Evolutionary conservation across 176 grass and related monocot species (phyloP), one percentile per base, ranked within the genome.

Genomic region (Rhynchospora tenuis): DNA sequence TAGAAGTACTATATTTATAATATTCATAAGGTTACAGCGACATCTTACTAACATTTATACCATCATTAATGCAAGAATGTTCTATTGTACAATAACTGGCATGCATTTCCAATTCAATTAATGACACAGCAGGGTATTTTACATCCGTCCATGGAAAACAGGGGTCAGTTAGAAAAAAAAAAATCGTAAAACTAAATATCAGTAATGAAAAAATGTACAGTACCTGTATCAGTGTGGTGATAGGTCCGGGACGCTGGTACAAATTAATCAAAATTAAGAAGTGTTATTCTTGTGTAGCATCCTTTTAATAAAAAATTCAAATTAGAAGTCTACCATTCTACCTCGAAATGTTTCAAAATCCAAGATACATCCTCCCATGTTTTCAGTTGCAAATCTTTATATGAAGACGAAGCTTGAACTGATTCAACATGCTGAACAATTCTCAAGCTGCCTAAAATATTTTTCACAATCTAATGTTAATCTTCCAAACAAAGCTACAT

Each of bases 391-490:
- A 93, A 89, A 29, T 85, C 86, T 45, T 92, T 85, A 80, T 72
- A 91, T 44, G 60, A 66, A 55, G 20, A 57, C 84, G 92, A 89
- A 78, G 72, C 90, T 79, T 90, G 87, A 90, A 94, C 82, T 63
- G 81, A 91, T 45, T 91, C 95, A 38, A 92, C 92, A 81, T 97
- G 87, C 69, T 97, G 94, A 68, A 97, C 75, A 82, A 98, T 70
- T 86, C 95, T 93, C 87, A 98, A 88, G 70, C 95, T 93, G 90
- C 95, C 92, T 98, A 73, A n/a, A 84, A 78, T 29, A 86, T n/a
- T 73, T 44, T 19, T 64, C 54, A 72, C 24, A 60, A 76, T 44
- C 47, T 1, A 13, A n/a, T 44, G 33, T 43, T 4, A 69, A 52
- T 29, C 6, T 76, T 55, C 11, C 73, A 76, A 38, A 17, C 24